These are phyloP conservation scores for Mycocentrospora acerina DNA, from an alignment of 2,329 filamentous ascomycete genomes.

Conservation along the genomic window DNA sequence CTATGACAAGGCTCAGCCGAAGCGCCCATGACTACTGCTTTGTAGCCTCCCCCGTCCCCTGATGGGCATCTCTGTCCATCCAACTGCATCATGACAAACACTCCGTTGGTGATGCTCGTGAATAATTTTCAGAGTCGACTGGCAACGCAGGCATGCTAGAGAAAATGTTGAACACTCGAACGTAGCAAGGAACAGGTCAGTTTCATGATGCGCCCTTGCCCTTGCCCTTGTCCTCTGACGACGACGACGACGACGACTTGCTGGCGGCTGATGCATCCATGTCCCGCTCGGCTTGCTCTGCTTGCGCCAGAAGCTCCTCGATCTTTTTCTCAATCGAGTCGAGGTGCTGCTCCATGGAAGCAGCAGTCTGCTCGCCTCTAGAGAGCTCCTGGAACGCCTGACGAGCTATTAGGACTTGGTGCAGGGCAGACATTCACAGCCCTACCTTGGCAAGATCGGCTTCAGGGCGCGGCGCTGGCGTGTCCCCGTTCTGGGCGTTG, in stretches of 20 bases:
- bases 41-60: not conserved
- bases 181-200: too few relatives aligned
- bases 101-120: conserved; percentile 2
- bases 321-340: conserved; percentile 58
- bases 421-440: not conserved
- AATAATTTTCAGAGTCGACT: not conserved
- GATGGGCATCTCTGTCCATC: conserved; percentile 1
- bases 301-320: conserved; percentile 53
- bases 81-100: not conserved
- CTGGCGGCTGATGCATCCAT: conserved; percentile 21
- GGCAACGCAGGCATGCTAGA: too few relatives aligned
- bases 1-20: not conserved
- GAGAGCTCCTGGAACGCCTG: conserved; percentile 55
- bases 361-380: conserved; percentile 58
- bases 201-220: conserved; percentile 16
- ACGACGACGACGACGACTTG: conserved; percentile 10
- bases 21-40: too few relatives aligned
- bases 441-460: conserved; percentile 40
- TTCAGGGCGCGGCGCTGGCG: conserved; percentile 22
- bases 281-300: conserved; percentile 45
- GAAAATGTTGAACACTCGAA: too few relatives aligned
- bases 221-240: conserved; percentile 6
- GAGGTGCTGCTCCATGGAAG: conserved; percentile 57
- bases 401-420: conserved; percentile 12
- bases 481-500: conserved; percentile 31